Conservation (phyloP, 2,329 filamentous ascomycete species). For the Tolypocladium pustulatum region DNA sequence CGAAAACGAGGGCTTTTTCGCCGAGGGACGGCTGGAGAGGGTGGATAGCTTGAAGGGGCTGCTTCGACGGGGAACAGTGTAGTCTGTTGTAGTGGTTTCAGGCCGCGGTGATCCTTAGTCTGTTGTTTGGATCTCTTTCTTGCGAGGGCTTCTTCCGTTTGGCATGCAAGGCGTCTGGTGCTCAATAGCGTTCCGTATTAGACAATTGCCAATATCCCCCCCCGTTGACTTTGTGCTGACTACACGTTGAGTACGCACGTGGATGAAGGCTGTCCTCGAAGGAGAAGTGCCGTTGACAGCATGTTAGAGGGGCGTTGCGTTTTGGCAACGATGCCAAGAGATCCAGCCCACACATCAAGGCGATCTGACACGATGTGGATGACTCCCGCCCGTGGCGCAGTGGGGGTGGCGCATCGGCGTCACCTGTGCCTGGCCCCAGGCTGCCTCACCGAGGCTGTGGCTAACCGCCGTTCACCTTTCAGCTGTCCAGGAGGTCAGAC, state of each 20-base stretch:
- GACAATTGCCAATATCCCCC: background rate
- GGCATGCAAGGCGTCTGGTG: background rate
- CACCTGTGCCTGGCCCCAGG: background rate
- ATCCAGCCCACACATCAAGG: no score
- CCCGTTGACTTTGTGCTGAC: no score
- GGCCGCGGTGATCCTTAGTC: no score
- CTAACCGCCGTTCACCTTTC: background rate
- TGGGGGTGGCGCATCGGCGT: background rate
- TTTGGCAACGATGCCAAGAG: no score
- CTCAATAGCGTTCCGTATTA: background rate
- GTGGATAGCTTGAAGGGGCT: slow-evolving; percentile 4
- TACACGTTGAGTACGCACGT: no score
- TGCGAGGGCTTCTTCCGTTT: background rate
- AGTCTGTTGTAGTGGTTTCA: no score
- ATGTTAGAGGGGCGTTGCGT: no score
- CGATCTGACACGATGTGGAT: no score
- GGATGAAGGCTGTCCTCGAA: no score
- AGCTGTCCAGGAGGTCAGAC: background rate
- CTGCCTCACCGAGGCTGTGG: background rate
- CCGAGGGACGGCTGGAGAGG: slow-evolving; percentile 9
- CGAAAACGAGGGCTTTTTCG: slow-evolving; percentile 15
- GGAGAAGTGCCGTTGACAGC: no score
- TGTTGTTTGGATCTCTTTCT: background rate
- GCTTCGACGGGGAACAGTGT: background rate
- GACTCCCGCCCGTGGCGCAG: background rate